phyloP scores from a whole-genome alignment of 257 asterid species.

The Solanum dulcamara region DNA sequence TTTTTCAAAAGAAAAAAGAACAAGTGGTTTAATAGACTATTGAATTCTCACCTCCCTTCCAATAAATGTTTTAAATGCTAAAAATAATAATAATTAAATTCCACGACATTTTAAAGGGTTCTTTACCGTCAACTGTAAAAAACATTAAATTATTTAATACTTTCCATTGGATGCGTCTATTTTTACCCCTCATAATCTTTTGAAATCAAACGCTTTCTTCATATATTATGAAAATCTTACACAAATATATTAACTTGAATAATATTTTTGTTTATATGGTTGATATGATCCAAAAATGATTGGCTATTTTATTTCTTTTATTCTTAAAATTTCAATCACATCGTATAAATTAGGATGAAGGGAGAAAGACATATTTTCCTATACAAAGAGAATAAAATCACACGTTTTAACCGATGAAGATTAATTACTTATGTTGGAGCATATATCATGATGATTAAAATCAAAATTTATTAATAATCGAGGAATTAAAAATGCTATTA shows the following conservation, averaged over 20 bases:
- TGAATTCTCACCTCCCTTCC: not conserved
- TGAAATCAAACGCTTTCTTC: not conserved
- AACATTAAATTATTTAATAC: not conserved
- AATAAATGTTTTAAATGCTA: not conserved
- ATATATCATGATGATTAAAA: not conserved
- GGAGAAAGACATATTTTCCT: not conserved
- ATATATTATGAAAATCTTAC: not conserved
- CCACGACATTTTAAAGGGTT: not conserved
- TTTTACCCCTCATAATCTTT: not conserved
- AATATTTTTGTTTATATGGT: not conserved
- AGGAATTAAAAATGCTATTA: not conserved
- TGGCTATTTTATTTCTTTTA: too few relatives aligned
- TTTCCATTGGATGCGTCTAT: not conserved
- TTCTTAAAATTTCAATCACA: too few relatives aligned
- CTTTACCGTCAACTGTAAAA: not conserved
- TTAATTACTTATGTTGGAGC: not conserved
- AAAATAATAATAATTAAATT: too few relatives aligned
- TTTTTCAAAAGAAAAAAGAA: not conserved
- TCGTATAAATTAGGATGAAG: accelerated
- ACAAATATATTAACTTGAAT: not conserved
- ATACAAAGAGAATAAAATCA: not conserved
- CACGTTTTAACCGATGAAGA: not conserved
- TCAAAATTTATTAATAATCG: not conserved
- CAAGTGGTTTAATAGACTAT: not conserved
- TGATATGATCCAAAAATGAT: not conserved